These are phyloP conservation scores for Drechslera avenae DNA, from an alignment of 2,329 filamentous ascomycete species.

Conservation along the genomic window DNA sequence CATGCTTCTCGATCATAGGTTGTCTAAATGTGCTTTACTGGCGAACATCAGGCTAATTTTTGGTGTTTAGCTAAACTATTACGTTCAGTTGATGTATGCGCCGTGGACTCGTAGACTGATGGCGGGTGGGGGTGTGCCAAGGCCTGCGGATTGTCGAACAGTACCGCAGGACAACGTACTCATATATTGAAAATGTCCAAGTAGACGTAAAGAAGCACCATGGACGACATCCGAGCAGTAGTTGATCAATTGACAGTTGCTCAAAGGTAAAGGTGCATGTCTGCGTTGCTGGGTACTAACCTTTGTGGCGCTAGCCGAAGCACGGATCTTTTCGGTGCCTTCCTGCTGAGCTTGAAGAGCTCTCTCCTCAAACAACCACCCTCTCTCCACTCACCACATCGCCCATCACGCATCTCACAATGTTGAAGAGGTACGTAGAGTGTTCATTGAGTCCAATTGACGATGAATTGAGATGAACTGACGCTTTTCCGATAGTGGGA, in stretches of 20 bases:
- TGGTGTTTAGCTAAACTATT: too few species aligned
- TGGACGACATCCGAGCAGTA: too few species aligned
- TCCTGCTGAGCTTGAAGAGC: conserved; percentile 18
- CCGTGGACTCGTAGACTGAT: too few species aligned
- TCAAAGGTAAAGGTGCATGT: not conserved
- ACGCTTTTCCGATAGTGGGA: conserved; percentile 61
- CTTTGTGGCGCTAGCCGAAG: conserved; percentile 10
- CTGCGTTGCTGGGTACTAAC: conserved; percentile 4
- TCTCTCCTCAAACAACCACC: conserved; percentile 33
- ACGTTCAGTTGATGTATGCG: too few species aligned
- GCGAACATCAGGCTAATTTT: too few species aligned
- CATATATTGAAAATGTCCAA: too few species aligned
- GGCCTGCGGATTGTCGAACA: too few species aligned
- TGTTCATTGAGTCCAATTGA: conserved; percentile 43
- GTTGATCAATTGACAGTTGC: not conserved
- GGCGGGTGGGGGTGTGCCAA: too few species aligned
- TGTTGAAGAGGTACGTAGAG: conserved; percentile 65
- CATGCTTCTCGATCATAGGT: too few species aligned
- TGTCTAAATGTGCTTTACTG: too few species aligned
- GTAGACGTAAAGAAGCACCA: too few species aligned
- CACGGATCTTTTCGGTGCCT: conserved; percentile 15
- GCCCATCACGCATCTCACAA: conserved; percentile 56
- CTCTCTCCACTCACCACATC: conserved; percentile 36
- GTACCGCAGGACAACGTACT: too few species aligned
- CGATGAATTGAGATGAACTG: conserved; percentile 31